Evolutionary conservation across 768 basidiomycete species (phyloP), one percentile per base, ranked within the genome.

Genomic region (Hemileccinum impolitum): DNA sequence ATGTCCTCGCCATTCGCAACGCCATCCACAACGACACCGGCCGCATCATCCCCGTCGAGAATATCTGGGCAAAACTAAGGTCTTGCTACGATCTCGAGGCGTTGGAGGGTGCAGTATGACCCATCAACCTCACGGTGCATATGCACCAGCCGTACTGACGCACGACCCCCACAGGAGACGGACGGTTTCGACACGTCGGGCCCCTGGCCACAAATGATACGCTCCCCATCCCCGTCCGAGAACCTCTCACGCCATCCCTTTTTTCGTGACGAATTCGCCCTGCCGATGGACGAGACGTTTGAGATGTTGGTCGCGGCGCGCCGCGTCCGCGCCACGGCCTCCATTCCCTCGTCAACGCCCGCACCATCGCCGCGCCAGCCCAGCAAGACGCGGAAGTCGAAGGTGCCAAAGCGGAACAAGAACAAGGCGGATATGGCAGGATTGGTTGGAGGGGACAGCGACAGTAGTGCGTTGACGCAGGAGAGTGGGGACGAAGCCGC

Each of bases 401-500:
- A 75, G 37, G 75, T 72, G 52, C 79, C 76, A 19, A 81, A 80
- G 56, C 67, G 68, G 32, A 64, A 65, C 48, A 69, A 63, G 54
- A 71, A 67, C 36, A 72, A 66, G 56, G 74, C 79, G 7, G 79
- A 82, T 48, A 71, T 85, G 69, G 85, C 87, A 0, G 87, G 87
- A 0, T 67, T 90, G n/a, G 79, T 90, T 2, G 82, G 80, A 13
- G 88, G 88, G 1, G 87, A 91, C 59, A 90, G 89, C 60, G 89
- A 90, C 54, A 88, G 86, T 58, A 90, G 89, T 54, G 89, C 85
- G 23, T 64, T 91, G 58, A 91, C 88, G 4, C 82, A 87, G 62
- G 87, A 90, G 65, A 90, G 87, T 52, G 87, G 82, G 7, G 89
- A 90, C 48, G 89, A 91, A 60, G 70, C 67, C 6, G 72, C 67